A percentile compares a stretch with the other conserved stretches of the same genome.
phyloP scores from a whole-genome alignment of 192 early-diverging fungal species.

The Coemansia sp. region DNA sequence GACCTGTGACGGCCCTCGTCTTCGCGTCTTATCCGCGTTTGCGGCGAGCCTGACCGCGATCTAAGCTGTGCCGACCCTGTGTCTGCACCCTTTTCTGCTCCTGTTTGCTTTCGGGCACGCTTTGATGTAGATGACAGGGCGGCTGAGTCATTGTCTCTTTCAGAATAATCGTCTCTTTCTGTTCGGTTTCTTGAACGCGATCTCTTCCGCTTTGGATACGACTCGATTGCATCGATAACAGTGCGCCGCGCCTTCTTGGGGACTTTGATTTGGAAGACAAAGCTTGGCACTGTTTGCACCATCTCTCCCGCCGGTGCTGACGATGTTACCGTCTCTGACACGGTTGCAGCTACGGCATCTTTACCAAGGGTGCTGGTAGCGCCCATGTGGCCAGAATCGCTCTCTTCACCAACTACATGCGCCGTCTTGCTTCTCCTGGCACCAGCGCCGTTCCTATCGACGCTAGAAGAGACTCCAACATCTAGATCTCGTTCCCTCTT shows the following conservation, averaged over 20 bases:
- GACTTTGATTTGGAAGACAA: conserved; percentile 27
- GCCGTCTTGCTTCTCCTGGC: background rate
- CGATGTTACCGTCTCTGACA: too few species aligned
- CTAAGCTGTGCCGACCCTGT: too few species aligned
- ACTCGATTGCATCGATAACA: conserved; percentile 17
- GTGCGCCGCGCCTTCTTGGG: conserved; percentile 33
- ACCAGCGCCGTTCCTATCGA: background rate
- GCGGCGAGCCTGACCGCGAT: background rate
- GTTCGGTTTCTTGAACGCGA: too few species aligned
- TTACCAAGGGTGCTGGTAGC: too few species aligned
- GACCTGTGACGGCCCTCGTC: background rate
- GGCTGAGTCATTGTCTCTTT: background rate
- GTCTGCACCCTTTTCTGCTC: too few species aligned
- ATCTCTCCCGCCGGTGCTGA: too few species aligned
- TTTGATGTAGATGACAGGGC: too few species aligned
- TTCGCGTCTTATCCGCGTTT: background rate
- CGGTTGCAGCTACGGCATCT: too few species aligned
- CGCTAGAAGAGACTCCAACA: too few species aligned
- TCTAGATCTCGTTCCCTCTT: too few species aligned
- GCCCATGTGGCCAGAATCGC: conserved; percentile 1
- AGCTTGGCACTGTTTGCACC: conserved; percentile 3
- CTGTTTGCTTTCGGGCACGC: too few species aligned
- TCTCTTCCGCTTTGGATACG: conserved; percentile 12
- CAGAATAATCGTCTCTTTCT: too few species aligned
- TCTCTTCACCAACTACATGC: background rate